Percentiles rank a stretch among this genome's conserved stretches.
These are phyloP conservation scores for Rubia tinctorum DNA, from an alignment of 305 asterid species.

Conservation along the genomic window DNA sequence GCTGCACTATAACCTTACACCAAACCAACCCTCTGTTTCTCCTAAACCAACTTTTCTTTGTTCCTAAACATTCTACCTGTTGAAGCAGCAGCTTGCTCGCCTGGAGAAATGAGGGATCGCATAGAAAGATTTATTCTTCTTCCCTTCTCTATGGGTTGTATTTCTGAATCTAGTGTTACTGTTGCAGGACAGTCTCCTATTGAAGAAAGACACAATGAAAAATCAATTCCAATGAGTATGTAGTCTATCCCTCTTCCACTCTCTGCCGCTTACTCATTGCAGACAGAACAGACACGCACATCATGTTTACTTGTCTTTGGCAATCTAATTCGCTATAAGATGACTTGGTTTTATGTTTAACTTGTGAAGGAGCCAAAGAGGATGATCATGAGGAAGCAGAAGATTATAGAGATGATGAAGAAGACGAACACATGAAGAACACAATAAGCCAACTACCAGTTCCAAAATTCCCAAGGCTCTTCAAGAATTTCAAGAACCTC, in stretches of 20 bases:
- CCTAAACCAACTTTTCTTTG: constrained; percentile 18
- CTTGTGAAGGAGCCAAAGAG: constrained; percentile 31
- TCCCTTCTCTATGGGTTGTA: constrained; percentile 69
- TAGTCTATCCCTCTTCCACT: constrained; percentile 9
- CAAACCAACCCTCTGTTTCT: constrained; percentile 22
- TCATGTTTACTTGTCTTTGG: not conserved
- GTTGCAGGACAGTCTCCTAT: constrained; percentile 47
- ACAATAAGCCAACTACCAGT: constrained; percentile 36
- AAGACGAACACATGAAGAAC: constrained; percentile 50
- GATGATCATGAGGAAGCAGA: constrained; percentile 42
- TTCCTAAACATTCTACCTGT: constrained; percentile 5
- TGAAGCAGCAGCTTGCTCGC: not conserved
- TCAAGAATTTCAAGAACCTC: constrained; percentile 67
- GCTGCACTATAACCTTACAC: constrained; percentile 19
- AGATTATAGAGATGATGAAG: constrained; percentile 38
- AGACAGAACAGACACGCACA: not conserved
- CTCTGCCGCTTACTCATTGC: not conserved
- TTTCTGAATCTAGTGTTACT: constrained; percentile 71
- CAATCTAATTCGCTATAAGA: not conserved
- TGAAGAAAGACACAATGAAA: constrained; percentile 35
- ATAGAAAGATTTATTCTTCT: constrained; percentile 69
- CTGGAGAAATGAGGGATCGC: constrained; percentile 50
- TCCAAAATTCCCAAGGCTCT: constrained; percentile 64
- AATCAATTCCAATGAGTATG: constrained; percentile 43
- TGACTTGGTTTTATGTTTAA: constrained; percentile 4